These are phyloP conservation scores for Globisporangium lucens DNA, from an alignment of 352 stramenopile species.

Conservation along the genomic window DNA sequence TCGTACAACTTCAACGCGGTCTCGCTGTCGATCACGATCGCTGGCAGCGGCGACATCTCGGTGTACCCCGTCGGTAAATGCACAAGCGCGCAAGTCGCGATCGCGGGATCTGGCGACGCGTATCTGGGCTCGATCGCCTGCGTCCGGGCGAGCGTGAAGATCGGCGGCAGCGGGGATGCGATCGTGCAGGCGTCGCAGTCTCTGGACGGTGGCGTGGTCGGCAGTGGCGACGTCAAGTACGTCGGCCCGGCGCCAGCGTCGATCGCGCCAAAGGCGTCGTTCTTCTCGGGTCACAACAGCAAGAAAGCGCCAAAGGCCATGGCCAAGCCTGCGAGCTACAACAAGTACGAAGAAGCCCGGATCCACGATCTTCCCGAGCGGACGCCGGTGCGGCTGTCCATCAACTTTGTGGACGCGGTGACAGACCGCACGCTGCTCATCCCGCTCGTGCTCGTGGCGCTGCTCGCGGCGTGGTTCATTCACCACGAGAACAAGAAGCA, in stretches of 20 bases:
- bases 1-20: conserved; percentile 10
- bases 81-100: not conserved
- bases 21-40: not conserved
- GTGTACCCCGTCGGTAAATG: conserved; percentile 3
- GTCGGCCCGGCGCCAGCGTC: conserved; percentile 16
- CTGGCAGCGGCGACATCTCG: conserved; percentile 14
- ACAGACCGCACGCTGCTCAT: conserved; percentile 3
- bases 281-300: conserved; percentile 13
- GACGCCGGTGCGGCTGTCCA: conserved; percentile 1
- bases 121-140: conserved; percentile 5
- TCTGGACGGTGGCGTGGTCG: conserved; percentile 6
- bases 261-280: conserved; percentile 21
- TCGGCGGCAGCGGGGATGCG: conserved; percentile 5
- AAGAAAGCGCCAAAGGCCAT: conserved; percentile 24
- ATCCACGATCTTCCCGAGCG: not conserved
- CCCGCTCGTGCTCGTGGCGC: conserved; percentile 7
- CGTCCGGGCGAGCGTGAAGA: not conserved
- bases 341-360: conserved; percentile 9
- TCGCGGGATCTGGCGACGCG: conserved; percentile 10
- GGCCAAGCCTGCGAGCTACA: conserved; percentile 17
- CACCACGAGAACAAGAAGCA: conserved; percentile 11
- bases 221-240: conserved; percentile 24
- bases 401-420: conserved; percentile 1
- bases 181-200: conserved; percentile 14
- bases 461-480: conserved; percentile 13